Evolutionary conservation across 2,329 filamentous ascomycete genomes (phyloP).

Genomic region (Penicillium digitatum): DNA sequence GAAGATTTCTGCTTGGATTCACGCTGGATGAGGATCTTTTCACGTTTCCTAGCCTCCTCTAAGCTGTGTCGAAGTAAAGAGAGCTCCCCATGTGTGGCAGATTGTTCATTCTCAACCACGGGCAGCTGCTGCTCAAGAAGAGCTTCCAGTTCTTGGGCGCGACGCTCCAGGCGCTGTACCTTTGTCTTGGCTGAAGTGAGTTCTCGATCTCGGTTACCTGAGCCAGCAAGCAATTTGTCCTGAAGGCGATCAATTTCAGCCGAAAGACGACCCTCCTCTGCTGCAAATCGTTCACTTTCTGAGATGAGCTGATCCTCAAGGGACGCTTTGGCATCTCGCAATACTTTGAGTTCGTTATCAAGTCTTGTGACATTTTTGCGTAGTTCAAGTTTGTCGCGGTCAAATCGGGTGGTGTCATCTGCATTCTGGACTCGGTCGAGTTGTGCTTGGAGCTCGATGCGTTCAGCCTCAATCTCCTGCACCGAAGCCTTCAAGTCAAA

Average conservation of each 20-base stretch:
- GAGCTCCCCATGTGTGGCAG: slow-evolving; percentile 47
- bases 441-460: slow-evolving; percentile 62
- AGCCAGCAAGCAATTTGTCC: slow-evolving; percentile 46
- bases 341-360: slow-evolving; percentile 62
- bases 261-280: slow-evolving; percentile 61
- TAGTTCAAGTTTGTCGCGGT: slow-evolving; percentile 66
- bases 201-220: slow-evolving; percentile 47
- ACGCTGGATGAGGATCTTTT: slow-evolving; percentile 62
- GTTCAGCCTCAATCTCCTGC: slow-evolving; percentile 59
- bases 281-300: slow-evolving; percentile 62
- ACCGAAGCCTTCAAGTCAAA: slow-evolving; percentile 55
- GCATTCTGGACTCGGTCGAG: slow-evolving; percentile 54
- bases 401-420: slow-evolving; percentile 57
- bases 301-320: slow-evolving; percentile 62
- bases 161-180: slow-evolving; percentile 61
- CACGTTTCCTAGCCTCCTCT: slow-evolving; percentile 61
- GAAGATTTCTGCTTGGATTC: slow-evolving; percentile 61
- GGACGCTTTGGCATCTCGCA: slow-evolving; percentile 61
- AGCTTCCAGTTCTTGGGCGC: slow-evolving; percentile 47
- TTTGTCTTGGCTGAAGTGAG: slow-evolving; percentile 55
- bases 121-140: slow-evolving; percentile 57
- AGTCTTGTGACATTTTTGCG: slow-evolving; percentile 64
- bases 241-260: slow-evolving; percentile 49
- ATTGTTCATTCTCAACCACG: slow-evolving; percentile 31
- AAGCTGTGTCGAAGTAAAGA: slow-evolving; percentile 61